Evolutionary conservation across 257 asterid genomes (phyloP).

Genomic region (Mentha longifolia): DNA sequence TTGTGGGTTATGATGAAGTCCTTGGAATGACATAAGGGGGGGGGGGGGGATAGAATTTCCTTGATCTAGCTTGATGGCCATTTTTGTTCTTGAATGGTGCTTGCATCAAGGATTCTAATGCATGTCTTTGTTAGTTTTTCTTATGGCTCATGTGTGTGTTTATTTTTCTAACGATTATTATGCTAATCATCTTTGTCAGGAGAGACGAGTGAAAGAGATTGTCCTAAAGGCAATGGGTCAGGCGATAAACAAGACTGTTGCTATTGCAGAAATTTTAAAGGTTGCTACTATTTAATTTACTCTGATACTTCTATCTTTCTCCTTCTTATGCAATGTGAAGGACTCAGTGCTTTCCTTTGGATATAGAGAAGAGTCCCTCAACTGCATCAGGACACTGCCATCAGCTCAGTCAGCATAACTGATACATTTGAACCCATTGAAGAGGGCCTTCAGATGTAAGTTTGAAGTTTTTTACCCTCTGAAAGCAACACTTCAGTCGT

Average conservation of each 20-base stretch:
- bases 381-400: slow-evolving; percentile 85
- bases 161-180: neutral
- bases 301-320: neutral
- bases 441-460: slow-evolving; percentile 97
- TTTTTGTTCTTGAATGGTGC: neutral
- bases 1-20: neutral
- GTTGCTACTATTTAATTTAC: slow-evolving; percentile 35
- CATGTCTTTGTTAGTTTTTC: neutral
- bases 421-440: slow-evolving; percentile 98
- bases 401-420: slow-evolving; percentile 86
- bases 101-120: neutral
- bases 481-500: neutral
- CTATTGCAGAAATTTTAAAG: slow-evolving; percentile 83
- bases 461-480: slow-evolving; percentile 18
- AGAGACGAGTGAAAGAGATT: slow-evolving; percentile 74
- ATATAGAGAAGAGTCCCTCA: slow-evolving; percentile 80
- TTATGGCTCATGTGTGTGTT: neutral
- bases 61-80: slow-evolving; percentile 10
- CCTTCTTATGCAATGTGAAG: neutral
- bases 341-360: slow-evolving; percentile 27
- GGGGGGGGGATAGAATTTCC: neutral
- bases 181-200: slow-evolving; percentile 48
- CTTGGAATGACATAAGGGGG: neutral
- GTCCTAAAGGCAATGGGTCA: slow-evolving; percentile 97
- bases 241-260: slow-evolving; percentile 91